These are phyloP conservation scores for Rostrohypoxylon terebratum DNA, from an alignment of 495 filamentous ascomycete species.

Conservation along the genomic window DNA sequence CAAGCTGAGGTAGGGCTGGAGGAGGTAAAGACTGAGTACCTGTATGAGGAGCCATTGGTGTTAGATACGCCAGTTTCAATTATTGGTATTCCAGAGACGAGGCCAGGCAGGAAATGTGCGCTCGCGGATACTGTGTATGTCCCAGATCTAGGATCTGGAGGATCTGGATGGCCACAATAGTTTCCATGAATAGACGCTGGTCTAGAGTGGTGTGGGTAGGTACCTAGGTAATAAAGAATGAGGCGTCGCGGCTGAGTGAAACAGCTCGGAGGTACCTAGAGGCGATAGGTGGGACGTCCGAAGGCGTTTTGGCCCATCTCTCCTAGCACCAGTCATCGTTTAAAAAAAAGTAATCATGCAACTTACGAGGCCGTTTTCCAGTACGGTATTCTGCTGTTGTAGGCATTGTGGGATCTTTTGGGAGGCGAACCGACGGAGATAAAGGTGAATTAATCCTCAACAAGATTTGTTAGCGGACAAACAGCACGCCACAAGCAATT, in stretches of 20 bases:
- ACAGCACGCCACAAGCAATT: conserved; percentile 1
- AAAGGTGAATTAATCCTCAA: conserved; percentile 17
- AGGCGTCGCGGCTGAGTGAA: conserved; percentile 25
- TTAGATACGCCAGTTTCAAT: conserved; percentile 26
- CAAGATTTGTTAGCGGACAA: conserved; percentile 6
- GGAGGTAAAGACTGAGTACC: conserved; percentile 93
- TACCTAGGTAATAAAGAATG: conserved; percentile 2
- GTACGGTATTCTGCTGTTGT: conserved; percentile 41
- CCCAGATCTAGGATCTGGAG: not conserved
- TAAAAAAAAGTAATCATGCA: conserved; percentile 30
- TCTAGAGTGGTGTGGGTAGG: conserved; percentile 11
- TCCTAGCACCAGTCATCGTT: not conserved
- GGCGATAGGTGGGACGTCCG: conserved; percentile 23
- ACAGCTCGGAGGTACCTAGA: conserved; percentile 34
- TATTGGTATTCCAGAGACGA: conserved; percentile 4
- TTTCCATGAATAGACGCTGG: conserved; percentile 11
- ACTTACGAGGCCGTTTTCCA: conserved; percentile 52
- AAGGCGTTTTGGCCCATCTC: not conserved
- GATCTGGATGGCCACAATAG: not conserved
- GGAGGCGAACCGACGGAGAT: not conserved
- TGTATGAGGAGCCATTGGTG: conserved; percentile 47
- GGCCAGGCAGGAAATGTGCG: not conserved
- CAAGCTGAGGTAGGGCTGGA: conserved; percentile 86
- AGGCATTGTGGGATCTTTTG: conserved; percentile 32
- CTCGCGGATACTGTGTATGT: conserved; percentile 2